These are phyloP conservation scores for Capronia americana DNA, from an alignment of 2,329 filamentous ascomycete species.

Conservation along the genomic window DNA sequence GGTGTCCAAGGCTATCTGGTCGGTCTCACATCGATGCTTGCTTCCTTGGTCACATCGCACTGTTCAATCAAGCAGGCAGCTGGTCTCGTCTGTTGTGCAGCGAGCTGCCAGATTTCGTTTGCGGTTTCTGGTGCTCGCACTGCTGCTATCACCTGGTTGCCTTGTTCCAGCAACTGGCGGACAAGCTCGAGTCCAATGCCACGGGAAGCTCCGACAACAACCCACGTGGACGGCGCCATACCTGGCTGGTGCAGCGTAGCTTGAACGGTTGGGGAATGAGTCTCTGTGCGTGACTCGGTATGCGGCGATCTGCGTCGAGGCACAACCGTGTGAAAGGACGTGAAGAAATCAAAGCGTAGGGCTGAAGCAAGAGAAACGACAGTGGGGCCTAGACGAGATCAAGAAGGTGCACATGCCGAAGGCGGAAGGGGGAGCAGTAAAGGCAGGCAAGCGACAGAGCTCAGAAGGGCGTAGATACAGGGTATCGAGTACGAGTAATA, in stretches of 20 bases:
- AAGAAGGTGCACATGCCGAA: conserved; percentile 17
- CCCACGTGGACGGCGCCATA: conserved; percentile 41
- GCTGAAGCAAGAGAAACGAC: background rate
- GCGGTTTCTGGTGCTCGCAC: conserved; percentile 54
- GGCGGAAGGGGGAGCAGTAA: background rate
- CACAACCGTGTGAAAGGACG: background rate
- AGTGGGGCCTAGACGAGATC: conserved; percentile 10
- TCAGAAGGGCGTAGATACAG: background rate
- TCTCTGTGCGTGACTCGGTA: background rate
- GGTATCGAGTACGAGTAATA: background rate
- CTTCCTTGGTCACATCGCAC: conserved; percentile 61
- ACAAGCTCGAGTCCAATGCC: conserved; percentile 60
- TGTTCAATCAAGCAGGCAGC: conserved; percentile 51
- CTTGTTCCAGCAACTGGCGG: conserved; percentile 55
- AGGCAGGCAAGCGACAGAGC: background rate
- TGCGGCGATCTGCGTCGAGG: background rate
- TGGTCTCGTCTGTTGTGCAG: conserved; percentile 36
- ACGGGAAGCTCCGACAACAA: conserved; percentile 45
- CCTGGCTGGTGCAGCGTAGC: background rate
- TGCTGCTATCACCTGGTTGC: conserved; percentile 59
- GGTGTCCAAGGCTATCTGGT: background rate
- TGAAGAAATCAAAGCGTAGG: background rate
- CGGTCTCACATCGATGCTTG: conserved; percentile 56
- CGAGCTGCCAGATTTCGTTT: conserved; percentile 53
- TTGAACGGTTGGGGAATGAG: background rate